A percentile compares a stretch with the other conserved stretches of the same genome.
phyloP scores from a whole-genome alignment of 1,284 basidiomycete species.

The Moesziomyces sp. region DNA sequence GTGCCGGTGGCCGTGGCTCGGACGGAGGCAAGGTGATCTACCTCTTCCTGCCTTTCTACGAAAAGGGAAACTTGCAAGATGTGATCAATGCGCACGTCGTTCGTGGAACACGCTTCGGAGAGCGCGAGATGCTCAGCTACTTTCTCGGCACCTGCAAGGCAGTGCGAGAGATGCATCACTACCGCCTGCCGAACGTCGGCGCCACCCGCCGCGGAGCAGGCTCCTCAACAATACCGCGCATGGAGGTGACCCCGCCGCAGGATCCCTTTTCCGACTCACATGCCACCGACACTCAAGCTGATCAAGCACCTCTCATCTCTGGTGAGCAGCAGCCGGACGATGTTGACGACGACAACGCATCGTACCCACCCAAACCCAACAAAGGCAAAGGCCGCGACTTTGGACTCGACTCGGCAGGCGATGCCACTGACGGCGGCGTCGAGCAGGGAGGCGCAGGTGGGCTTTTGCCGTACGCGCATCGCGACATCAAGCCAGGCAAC shows the following conservation, averaged over 20 bases:
- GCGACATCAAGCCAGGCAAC: conserved; percentile 95
- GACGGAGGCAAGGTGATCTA: conserved; percentile 61
- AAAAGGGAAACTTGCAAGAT: conserved; percentile 88
- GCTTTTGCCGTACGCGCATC: conserved; percentile 86
- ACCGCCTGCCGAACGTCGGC: conserved; percentile 52
- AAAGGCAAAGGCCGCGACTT: conserved; percentile 42
- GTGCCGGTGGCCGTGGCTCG: conserved; percentile 26
- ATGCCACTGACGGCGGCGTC: conserved; percentile 70
- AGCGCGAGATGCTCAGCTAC: conserved; percentile 84
- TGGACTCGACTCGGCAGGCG: conserved; percentile 3
- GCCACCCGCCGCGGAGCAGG: conserved; percentile 19
- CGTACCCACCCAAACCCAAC: conserved; percentile 52
- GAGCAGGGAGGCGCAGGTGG: conserved; percentile 45
- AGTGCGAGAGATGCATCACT: conserved; percentile 87
- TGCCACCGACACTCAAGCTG: conserved; percentile 1
- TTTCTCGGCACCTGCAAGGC: conserved; percentile 95
- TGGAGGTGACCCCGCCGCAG: conserved; percentile 37
- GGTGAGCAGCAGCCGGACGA: conserved; percentile 61
- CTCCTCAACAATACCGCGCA: conserved; percentile 18
- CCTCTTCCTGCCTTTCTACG: conserved; percentile 84
- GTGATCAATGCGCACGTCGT: conserved; percentile 87
- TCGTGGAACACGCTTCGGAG: conserved; percentile 83
- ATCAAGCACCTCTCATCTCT: conserved; percentile 46
- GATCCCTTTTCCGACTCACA: conserved; percentile 42
- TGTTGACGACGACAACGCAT: conserved; percentile 69